Conservation (phyloP, 768 basidiomycete genomes). For the Pulveroboletus sp. region DNA sequence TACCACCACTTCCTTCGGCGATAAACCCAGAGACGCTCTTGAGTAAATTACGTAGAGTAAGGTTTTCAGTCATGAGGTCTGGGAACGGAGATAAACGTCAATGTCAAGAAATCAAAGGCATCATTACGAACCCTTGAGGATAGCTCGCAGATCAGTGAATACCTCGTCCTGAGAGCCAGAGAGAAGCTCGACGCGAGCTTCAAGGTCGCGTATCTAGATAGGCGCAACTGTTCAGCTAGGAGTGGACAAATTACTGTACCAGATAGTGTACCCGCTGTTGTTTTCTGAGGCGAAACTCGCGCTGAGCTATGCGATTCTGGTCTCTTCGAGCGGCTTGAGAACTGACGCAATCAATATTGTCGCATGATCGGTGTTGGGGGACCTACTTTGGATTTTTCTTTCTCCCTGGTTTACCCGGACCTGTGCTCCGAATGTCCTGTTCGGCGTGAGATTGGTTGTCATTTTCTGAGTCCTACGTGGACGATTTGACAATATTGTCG, state of each 20-base stretch:
- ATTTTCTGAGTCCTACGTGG: conserved; percentile 59
- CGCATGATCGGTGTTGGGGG: conserved; percentile 1
- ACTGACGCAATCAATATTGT: conserved; percentile 37
- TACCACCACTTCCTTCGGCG: conserved; percentile 78
- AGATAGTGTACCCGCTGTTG: conserved; percentile 64
- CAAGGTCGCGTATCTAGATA: conserved; percentile 84
- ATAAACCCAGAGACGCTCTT: conserved; percentile 75
- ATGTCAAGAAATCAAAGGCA: neutral
- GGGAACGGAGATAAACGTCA: conserved; percentile 8
- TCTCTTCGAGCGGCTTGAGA: conserved; percentile 85
- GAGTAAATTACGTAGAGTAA: conserved; percentile 73
- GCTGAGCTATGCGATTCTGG: conserved; percentile 89
- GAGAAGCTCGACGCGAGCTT: conserved; percentile 91
- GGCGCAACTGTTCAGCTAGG: conserved; percentile 4
- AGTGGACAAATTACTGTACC: neutral
- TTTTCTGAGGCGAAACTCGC: conserved; percentile 88
- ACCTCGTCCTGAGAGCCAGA: conserved; percentile 92
- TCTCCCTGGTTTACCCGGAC: conserved; percentile 49
- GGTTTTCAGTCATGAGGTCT: conserved; percentile 90
- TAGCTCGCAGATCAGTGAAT: conserved; percentile 73
- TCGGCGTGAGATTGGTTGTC: conserved; percentile 52
- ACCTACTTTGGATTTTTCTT: conserved; percentile 88
- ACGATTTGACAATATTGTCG: conserved; percentile 7
- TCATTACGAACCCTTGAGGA: conserved; percentile 58
- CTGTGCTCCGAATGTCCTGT: conserved; percentile 17